These are phyloP conservation scores for Tulasnella sp. DNA, from an alignment of 768 basidiomycete genomes.

Conservation along the genomic window DNA sequence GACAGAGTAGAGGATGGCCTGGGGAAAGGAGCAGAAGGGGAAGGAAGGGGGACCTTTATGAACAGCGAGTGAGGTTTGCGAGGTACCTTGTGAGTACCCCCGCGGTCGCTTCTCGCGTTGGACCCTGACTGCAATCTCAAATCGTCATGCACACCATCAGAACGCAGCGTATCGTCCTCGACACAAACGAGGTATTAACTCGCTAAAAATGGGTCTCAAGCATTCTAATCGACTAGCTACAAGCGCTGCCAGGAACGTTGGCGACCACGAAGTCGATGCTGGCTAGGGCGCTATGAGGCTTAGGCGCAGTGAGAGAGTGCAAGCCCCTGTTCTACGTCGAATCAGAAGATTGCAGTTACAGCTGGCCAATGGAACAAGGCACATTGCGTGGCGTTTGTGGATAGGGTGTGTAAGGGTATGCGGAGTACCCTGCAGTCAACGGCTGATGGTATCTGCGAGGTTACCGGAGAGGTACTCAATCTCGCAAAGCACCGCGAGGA, in stretches of 20 bases:
- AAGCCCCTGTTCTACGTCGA: too few species aligned
- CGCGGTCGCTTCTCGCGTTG: background rate
- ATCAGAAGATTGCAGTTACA: background rate
- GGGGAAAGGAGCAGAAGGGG: constrained; percentile 9
- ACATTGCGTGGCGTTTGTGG: background rate
- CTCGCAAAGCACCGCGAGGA: background rate
- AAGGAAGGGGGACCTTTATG: background rate
- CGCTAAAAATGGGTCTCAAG: too few species aligned
- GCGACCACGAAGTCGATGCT: background rate
- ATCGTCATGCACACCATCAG: background rate
- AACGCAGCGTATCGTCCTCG: too few species aligned
- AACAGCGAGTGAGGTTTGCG: background rate
- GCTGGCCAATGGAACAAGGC: background rate
- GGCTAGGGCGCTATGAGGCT: too few species aligned
- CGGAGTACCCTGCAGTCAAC: background rate
- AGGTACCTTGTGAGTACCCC: background rate
- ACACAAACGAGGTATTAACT: too few species aligned
- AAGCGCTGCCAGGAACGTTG: too few species aligned
- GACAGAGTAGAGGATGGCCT: background rate
- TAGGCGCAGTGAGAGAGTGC: too few species aligned
- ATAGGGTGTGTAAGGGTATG: background rate
- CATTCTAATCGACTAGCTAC: too few species aligned
- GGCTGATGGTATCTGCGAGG: background rate
- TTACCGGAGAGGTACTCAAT: background rate
- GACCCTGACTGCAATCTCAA: background rate